Evolutionary conservation across 1,139 yeast species (phyloP), one percentile per base, ranked within the genome.

Genomic region (Kurtzmaniella quercitrusa): DNA sequence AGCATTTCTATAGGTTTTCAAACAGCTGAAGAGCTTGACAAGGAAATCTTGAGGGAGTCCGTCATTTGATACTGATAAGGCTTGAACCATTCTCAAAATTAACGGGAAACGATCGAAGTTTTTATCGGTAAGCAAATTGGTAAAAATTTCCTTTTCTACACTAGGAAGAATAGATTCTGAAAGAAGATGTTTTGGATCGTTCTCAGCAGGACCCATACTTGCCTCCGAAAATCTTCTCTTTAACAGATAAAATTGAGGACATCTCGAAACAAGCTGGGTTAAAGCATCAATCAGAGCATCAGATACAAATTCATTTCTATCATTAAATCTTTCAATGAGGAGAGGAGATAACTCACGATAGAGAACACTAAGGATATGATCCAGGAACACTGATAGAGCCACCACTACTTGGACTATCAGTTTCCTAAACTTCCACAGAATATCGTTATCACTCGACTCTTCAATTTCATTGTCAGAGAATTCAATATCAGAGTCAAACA

Each of bases 391-490:
- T 15, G 25, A 5, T 3, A 63, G 54, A 19, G 45, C n/a, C 48
- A 43, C 43, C 40, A 52, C 40, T 25, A 54, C 42, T 83, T 58
- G 63, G 2, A 80, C 73, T 0, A 89, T 66, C 45, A 74, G 75
- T 37, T 79, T 69, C 46, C 95, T 70, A 31, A 88, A 60, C 51
- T 81, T 82, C 88, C 94, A 85, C 1, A 87, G 78, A 25, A 81
- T 79, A 52, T 84, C 90, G 43, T 79, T 81, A 38, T 53, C 58
- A 17, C 45, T 50, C 6, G 25, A 41, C 15, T 52, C 55, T 41
- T 60, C 50, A 10, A 67, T 58, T 39, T 70, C 73, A 39, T 70
- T 79, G 38, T 69, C 77, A 29, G 73, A 75, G 42, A 62, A 62
- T 18, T 56, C 65, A 16, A 65, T 61, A 23, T 57, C 67, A 10